Evolutionary conservation across 345 rosid genomes (phyloP), one percentile per base, ranked within the genome.

Genomic region (Corymbia maculata): DNA sequence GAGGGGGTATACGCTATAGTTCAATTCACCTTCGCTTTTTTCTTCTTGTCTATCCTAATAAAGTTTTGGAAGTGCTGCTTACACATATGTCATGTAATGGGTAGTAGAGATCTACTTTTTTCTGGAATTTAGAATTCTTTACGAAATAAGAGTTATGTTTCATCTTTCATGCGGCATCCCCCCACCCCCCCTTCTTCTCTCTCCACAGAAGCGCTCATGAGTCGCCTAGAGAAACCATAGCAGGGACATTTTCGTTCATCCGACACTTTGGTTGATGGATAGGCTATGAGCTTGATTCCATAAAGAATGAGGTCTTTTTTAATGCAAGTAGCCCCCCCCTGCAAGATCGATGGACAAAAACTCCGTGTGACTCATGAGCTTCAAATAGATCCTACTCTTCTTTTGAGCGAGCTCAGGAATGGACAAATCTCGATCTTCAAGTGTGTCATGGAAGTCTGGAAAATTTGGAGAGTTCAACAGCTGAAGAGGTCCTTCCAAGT

Each of bases 81-180:
- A 75, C 49, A 42, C 82, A 70, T 70, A 16, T 44, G 16, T 87
- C 42, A 32, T 49, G 88, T 59, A 66, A 52, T 87, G 85, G 88
- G 61, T 68, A 42, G 42, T 11, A 44, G 55, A 86, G 36, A 86
- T 44, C 75, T 45, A 44, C 49, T 12, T 87, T 49, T 85, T 85
- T n/a, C 24, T 85, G 66, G n/a, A 86, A 32, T 88, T 88, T 79
- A 61, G 85, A 85, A 88, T 88, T 88, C 89, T 88, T 88, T 88
- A 32, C 17, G 16, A 21, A 85, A 85, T 66, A 50, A 85, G 66
- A 50, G 51, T 85, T 30, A 13, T 19, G 70, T 19, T 52, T 61
- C 51, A 61, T 64, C 32, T 45, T 49, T 52, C 47, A 28, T 13
- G 22, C 17, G 82, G 82, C 82, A 19, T 2, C 80, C 16, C 47